These are phyloP conservation scores for Madurella fahalii DNA, from an alignment of 2,329 filamentous ascomycete genomes.

Conservation along the genomic window DNA sequence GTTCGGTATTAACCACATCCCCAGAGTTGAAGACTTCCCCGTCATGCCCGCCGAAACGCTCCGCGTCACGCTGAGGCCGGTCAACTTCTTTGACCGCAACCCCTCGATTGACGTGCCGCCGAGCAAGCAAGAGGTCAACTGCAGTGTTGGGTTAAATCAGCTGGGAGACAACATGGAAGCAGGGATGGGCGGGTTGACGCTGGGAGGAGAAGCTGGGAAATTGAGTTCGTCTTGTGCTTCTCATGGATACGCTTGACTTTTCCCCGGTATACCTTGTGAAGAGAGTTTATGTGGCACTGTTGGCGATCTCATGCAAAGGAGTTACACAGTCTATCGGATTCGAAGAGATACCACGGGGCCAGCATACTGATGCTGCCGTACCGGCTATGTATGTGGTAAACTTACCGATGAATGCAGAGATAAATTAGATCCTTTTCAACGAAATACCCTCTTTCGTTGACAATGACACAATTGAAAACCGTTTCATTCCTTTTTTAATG, in stretches of 20 bases:
- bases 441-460: no score
- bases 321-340: no score
- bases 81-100: slow-evolving; percentile 50
- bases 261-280: no score
- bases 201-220: slow-evolving; percentile 14
- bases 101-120: slow-evolving; percentile 48
- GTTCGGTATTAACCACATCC: slow-evolving; percentile 55
- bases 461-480: no score
- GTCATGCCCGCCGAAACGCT: slow-evolving; percentile 62
- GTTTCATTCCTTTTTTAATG: no score
- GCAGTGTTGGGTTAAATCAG: slow-evolving; percentile 31
- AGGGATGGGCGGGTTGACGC: slow-evolving; percentile 4
- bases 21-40: slow-evolving; percentile 62
- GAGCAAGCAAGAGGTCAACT: slow-evolving; percentile 41
- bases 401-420: no score
- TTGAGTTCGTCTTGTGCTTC: slow-evolving; percentile 9
- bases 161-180: not conserved
- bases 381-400: no score
- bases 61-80: slow-evolving; percentile 45
- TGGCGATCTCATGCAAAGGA: no score
- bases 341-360: no score
- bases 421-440: no score
- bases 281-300: no score
- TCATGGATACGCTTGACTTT: slow-evolving; percentile 4
- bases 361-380: no score